Evolutionary conservation across 2,329 filamentous ascomycete species (phyloP).

Genomic region (Alternaria solani): DNA sequence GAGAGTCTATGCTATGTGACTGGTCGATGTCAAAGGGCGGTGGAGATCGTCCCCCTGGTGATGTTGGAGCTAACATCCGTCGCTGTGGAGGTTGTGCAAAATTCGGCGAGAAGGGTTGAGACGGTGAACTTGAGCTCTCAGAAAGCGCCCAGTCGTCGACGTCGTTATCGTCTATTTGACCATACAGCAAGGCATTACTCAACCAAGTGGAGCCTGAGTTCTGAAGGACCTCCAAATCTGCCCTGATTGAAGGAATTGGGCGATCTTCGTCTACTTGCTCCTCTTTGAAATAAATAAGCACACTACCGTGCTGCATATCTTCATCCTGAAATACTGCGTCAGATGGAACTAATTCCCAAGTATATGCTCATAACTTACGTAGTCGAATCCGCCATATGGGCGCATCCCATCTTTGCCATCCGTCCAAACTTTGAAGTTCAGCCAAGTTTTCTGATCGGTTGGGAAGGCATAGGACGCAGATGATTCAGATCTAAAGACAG

Average conservation of each 20-base stretch:
- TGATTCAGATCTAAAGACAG: constrained; percentile 37
- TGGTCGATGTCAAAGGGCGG: constrained; percentile 44
- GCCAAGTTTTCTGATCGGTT: constrained; percentile 41
- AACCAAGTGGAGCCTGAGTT: constrained; percentile 50
- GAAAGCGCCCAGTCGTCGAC: constrained; percentile 43
- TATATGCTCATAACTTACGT: constrained; percentile 33
- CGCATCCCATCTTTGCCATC: constrained; percentile 40
- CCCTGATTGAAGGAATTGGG: constrained; percentile 47
- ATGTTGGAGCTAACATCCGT: constrained; percentile 38
- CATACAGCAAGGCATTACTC: constrained; percentile 46
- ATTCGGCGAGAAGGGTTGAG: constrained; percentile 27
- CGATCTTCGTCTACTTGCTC: constrained; percentile 48
- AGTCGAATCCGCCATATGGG: constrained; percentile 50
- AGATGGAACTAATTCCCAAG: neutral
- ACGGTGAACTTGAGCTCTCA: constrained; percentile 30
- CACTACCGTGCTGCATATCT: constrained; percentile 50
- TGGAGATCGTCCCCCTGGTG: constrained; percentile 36
- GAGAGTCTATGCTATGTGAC: constrained; percentile 23
- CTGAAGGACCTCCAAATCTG: constrained; percentile 46
- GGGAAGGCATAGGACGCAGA: constrained; percentile 28
- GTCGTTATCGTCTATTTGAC: constrained; percentile 46
- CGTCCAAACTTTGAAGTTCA: constrained; percentile 50
- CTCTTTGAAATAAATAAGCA: constrained; percentile 52
- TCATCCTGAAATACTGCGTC: constrained; percentile 39
- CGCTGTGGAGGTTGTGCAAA: constrained; percentile 26